These are phyloP conservation scores for Colletotrichum trifolii DNA, from an alignment of 2,329 filamentous ascomycete genomes.

Conservation along the genomic window DNA sequence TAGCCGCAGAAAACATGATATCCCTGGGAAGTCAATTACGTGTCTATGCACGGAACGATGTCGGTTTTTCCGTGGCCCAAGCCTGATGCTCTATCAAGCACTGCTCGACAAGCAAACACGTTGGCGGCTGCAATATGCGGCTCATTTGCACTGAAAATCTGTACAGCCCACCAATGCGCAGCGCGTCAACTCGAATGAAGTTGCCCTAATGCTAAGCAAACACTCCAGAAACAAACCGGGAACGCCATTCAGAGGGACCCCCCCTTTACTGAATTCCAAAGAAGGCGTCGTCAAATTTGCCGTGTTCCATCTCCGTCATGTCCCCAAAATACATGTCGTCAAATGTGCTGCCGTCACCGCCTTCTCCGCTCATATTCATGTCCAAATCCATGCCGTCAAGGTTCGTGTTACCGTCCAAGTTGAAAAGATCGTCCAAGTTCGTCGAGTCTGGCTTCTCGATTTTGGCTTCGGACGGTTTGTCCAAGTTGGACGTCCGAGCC, in stretches of 20 bases:
- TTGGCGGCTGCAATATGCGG: no score
- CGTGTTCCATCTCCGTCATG: slow-evolving; percentile 56
- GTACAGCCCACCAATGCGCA: no score
- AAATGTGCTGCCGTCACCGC: slow-evolving; percentile 56
- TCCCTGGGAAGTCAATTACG: no score
- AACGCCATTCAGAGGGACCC: background rate
- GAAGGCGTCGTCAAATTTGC: slow-evolving; percentile 59
- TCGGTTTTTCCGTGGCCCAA: no score
- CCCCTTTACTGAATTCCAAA: slow-evolving; percentile 49
- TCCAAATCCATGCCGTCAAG: slow-evolving; percentile 55
- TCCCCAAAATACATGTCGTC: slow-evolving; percentile 61
- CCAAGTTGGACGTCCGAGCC: slow-evolving; percentile 26
- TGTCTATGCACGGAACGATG: no score
- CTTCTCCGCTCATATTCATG: slow-evolving; percentile 47
- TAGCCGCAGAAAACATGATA: no score
- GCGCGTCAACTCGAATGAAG: no score
- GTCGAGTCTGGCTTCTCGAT: slow-evolving; percentile 43
- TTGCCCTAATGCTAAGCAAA: no score
- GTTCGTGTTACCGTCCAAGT: slow-evolving; percentile 50
- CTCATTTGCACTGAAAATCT: no score
- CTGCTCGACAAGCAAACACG: no score
- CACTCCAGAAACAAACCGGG: no score
- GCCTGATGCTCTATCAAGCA: no score
- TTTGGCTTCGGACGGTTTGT: slow-evolving; percentile 35
- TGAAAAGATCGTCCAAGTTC: slow-evolving; percentile 60